Percentiles rank a stretch among this genome's conserved stretches.
phyloP scores from a whole-genome alignment of 352 stramenopile species.

The Globisporangium paroecandrum region DNA sequence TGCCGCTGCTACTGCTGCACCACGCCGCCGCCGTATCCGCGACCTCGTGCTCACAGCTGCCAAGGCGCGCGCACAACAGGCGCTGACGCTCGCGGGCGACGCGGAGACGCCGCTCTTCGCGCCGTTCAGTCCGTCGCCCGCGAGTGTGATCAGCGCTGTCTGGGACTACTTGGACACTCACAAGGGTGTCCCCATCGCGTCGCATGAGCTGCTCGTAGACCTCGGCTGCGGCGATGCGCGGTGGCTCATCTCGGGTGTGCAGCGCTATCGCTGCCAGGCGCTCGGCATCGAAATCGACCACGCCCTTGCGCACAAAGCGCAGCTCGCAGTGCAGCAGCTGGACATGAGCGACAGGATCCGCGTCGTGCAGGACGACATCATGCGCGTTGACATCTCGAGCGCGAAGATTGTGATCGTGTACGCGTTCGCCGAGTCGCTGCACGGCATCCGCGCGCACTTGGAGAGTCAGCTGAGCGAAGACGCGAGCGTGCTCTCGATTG shows the following conservation, averaged over 20 bases:
- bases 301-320: constrained; percentile 40
- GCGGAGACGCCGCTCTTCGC: constrained; percentile 47
- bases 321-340: constrained; percentile 17
- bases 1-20: neutral
- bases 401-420: constrained; percentile 81
- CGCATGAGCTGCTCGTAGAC: constrained; percentile 67
- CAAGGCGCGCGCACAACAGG: constrained; percentile 40
- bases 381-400: constrained; percentile 40
- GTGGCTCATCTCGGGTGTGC: constrained; percentile 68
- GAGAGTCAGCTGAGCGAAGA: constrained; percentile 27
- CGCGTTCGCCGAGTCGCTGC: constrained; percentile 75
- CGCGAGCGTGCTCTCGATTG: constrained; percentile 72
- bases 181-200: constrained; percentile 12
- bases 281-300: constrained; percentile 71
- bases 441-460: constrained; percentile 54
- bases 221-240: constrained; percentile 78
- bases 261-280: constrained; percentile 54
- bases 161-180: constrained; percentile 43
- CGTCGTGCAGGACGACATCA: constrained; percentile 56
- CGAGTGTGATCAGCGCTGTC: constrained; percentile 52
- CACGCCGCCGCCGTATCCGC: constrained; percentile 34
- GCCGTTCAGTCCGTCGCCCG: constrained; percentile 69
- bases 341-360: constrained; percentile 38
- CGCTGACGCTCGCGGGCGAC: constrained; percentile 31
- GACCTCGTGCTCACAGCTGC: constrained; percentile 66